These are phyloP conservation scores for Aspergillus caelatus DNA, from an alignment of 2,329 filamentous ascomycete species.

Conservation along the genomic window DNA sequence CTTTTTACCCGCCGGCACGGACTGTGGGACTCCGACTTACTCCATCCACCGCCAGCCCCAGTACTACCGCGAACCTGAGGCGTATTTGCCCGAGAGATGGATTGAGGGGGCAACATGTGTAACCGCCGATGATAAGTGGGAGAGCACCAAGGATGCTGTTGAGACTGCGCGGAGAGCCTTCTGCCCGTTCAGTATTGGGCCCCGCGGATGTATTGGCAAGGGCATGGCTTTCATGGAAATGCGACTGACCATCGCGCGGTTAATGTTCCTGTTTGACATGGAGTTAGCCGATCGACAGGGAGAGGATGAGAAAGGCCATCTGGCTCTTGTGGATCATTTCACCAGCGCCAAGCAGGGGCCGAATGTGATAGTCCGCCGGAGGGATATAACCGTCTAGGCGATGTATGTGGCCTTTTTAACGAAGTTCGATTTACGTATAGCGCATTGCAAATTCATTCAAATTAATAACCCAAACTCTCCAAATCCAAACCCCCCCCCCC, in stretches of 20 bases:
- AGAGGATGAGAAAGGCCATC: slow-evolving; percentile 38
- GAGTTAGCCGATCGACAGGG: slow-evolving; percentile 36
- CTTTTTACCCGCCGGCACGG: slow-evolving; percentile 54
- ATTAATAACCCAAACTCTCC: neutral
- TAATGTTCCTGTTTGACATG: slow-evolving; percentile 46
- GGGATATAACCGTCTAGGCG: neutral
- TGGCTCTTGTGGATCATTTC: slow-evolving; percentile 43
- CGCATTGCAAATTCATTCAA: neutral
- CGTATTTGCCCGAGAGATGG: slow-evolving; percentile 68
- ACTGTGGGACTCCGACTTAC: slow-evolving; percentile 69
- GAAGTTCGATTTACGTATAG: neutral
- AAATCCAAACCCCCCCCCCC: neutral
- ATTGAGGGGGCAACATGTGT: slow-evolving; percentile 51
- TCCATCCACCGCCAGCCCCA: slow-evolving; percentile 67
- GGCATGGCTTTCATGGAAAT: slow-evolving; percentile 48
- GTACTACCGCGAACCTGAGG: slow-evolving; percentile 64
- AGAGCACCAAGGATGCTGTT: slow-evolving; percentile 53
- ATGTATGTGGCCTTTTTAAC: neutral
- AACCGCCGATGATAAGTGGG: slow-evolving; percentile 39
- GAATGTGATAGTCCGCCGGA: slow-evolving; percentile 31
- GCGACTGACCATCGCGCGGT: slow-evolving; percentile 40
- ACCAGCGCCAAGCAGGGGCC: slow-evolving; percentile 41
- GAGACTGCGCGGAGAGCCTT: slow-evolving; percentile 67
- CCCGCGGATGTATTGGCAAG: slow-evolving; percentile 47
- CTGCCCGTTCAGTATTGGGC: slow-evolving; percentile 60